Percentiles rank a stretch among this genome's conserved stretches.
These are phyloP conservation scores for Plasmodium inui DNA, from an alignment of 169 alveolate species.

Conservation along the genomic window DNA sequence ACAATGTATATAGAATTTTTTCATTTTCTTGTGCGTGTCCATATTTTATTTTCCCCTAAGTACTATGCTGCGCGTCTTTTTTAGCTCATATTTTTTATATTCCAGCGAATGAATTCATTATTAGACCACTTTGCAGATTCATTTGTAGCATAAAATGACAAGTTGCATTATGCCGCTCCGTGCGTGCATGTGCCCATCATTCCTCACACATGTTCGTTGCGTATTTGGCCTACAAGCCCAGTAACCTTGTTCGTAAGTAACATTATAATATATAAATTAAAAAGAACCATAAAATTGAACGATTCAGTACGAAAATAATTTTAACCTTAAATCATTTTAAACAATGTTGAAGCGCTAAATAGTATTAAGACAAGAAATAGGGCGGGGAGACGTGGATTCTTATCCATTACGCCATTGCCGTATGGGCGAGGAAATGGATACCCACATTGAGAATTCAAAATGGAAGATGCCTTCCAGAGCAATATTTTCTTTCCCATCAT, in stretches of 20 bases:
- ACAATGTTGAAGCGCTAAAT: not conserved
- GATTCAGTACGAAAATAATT: not conserved
- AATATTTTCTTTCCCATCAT: not conserved
- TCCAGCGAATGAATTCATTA: not conserved
- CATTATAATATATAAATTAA: not conserved
- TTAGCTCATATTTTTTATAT: not conserved
- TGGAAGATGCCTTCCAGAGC: not conserved
- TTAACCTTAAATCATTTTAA: not conserved
- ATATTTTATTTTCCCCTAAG: not conserved
- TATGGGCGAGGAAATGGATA: constrained; percentile 8
- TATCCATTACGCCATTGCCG: not conserved
- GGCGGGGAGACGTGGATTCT: not conserved
- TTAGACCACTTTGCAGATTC: not conserved
- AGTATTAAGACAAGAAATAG: not conserved
- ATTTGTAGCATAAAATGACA: not conserved
- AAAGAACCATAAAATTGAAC: not conserved
- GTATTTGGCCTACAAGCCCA: not conserved
- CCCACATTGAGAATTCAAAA: constrained; percentile 9
- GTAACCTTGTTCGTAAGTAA: not conserved
- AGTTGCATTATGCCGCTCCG: not conserved
- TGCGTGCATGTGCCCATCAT: not conserved
- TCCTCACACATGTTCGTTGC: not conserved
- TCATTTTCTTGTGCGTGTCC: not conserved
- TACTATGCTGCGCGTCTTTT: not conserved
- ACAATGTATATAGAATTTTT: not conserved